These are phyloP conservation scores for Nymphaea colorata DNA, from an alignment of 164 flowering plant genomes.

Conservation along the genomic window DNA sequence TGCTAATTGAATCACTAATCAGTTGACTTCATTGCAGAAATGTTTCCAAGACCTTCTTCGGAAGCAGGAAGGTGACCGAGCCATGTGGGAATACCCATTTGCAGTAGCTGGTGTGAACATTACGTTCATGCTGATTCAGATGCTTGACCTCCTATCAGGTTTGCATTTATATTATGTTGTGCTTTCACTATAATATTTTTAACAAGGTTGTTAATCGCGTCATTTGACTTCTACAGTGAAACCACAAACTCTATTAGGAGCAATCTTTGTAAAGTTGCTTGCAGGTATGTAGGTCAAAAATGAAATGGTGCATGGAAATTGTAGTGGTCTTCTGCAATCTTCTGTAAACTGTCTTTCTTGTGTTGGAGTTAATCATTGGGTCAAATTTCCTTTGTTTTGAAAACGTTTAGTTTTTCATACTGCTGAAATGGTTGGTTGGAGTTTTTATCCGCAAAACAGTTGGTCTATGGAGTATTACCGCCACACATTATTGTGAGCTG, in stretches of 20 bases:
- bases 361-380: no score
- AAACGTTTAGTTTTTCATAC: no score
- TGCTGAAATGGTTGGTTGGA: no score
- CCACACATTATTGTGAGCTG: not conserved
- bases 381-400: no score
- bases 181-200: not conserved
- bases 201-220: not conserved
- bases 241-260: constrained; percentile 20
- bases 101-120: constrained; percentile 98
- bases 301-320: not conserved
- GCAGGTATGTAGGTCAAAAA: constrained; percentile 30
- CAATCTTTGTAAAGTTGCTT: constrained; percentile 20
- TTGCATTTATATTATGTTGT: not conserved
- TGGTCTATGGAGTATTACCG: no score
- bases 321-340: no score
- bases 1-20: not conserved
- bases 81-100: constrained; percentile 97
- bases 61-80: constrained; percentile 80
- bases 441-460: no score
- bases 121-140: constrained; percentile 96
- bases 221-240: constrained; percentile 36
- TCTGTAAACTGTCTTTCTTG: no score
- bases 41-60: constrained; percentile 82
- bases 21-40: constrained; percentile 35
- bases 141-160: constrained; percentile 99